Evolutionary conservation across 768 basidiomycete genomes (phyloP).

Genomic region (Boletus eberwhitei): DNA sequence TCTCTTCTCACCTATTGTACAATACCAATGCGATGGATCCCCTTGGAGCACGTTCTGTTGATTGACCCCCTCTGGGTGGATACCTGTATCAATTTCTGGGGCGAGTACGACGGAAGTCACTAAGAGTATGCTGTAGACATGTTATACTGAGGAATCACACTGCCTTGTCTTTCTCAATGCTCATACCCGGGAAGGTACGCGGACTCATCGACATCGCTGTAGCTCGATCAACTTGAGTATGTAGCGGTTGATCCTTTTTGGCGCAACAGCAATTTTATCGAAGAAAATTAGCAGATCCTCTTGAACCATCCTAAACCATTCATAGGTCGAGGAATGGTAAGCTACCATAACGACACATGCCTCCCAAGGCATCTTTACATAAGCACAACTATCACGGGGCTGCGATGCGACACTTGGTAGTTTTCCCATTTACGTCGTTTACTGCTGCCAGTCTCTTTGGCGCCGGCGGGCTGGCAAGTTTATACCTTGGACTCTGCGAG

Average conservation of each 20-base stretch:
- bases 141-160: not conserved
- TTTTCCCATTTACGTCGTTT: not conserved
- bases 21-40: not conserved
- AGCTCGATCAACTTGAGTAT: no score
- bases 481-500: conserved; percentile 2
- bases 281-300: not conserved
- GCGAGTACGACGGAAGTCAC: not conserved
- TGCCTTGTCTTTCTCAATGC: not conserved
- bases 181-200: not conserved
- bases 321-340: no score
- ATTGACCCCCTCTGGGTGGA: not conserved
- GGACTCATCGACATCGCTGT: not conserved
- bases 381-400: not conserved
- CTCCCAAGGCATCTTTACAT: not conserved
- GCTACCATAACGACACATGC: no score
- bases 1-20: not conserved
- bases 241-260: no score
- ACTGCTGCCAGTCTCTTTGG: not conserved
- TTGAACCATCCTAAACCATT: no score
- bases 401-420: not conserved
- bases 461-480: conserved; percentile 6
- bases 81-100: conserved; percentile 3
- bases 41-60: not conserved
- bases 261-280: no score
- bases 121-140: conserved; percentile 5